These are phyloP conservation scores for Amniculicola lignicola DNA, from an alignment of 495 filamentous ascomycete species.

Conservation along the genomic window DNA sequence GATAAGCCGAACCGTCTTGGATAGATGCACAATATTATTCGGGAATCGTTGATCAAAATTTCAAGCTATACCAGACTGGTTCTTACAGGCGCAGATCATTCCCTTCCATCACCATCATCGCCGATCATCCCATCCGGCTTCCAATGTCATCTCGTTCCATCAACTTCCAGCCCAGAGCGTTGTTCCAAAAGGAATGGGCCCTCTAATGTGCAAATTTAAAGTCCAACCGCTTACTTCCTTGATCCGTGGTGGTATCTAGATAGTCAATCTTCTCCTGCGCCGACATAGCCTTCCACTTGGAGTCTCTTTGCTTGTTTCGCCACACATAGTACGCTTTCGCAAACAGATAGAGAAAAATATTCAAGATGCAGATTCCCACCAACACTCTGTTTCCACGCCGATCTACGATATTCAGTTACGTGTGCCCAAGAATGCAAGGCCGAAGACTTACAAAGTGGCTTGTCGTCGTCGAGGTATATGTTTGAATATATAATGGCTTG, in stretches of 20 bases:
- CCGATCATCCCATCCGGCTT: no score
- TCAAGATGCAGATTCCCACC: background rate
- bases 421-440: background rate
- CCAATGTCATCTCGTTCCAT: no score
- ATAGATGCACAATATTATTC: no score
- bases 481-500: slow-evolving; percentile 61
- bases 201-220: slow-evolving; percentile 9
- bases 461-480: slow-evolving; percentile 20
- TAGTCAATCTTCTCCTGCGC: background rate
- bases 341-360: slow-evolving; percentile 11
- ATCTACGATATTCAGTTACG: background rate
- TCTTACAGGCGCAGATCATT: no score
- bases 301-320: slow-evolving; percentile 7
- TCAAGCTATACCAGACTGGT: no score
- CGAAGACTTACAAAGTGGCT: slow-evolving; percentile 40
- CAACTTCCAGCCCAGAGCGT: no score
- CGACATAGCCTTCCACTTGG: slow-evolving; percentile 9
- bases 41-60: no score
- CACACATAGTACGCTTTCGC: slow-evolving; percentile 12
- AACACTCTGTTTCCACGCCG: slow-evolving; percentile 9
- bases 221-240: slow-evolving; percentile 9
- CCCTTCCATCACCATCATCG: no score
- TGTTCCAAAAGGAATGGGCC: no score
- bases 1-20: no score
- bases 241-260: slow-evolving; percentile 7